A percentile compares a stretch with the other conserved stretches of the same genome.
Conservation (phyloP, 345 rosid species). For the Melaleuca quinquenervia region DNA sequence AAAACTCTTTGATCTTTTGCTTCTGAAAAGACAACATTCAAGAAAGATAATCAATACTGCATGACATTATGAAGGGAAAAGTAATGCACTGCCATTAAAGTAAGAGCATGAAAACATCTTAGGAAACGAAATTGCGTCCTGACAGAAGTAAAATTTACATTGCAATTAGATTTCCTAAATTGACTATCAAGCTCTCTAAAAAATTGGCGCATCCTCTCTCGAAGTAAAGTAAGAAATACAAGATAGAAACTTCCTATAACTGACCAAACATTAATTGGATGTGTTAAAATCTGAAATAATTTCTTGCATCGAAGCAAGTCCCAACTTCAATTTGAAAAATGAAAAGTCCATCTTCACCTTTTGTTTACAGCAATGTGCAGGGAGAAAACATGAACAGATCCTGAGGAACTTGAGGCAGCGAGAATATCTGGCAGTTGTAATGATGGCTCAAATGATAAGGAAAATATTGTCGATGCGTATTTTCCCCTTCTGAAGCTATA, state of each 20-base stretch:
- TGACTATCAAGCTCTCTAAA: neutral
- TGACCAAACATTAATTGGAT: neutral
- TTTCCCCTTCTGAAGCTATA: slow-evolving; percentile 89
- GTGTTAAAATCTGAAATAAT: neutral
- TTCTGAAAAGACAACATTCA: slow-evolving; percentile 18
- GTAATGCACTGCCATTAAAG: neutral
- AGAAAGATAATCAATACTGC: neutral
- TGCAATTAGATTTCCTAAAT: neutral
- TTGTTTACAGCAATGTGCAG: slow-evolving; percentile 48
- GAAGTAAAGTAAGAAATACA: neutral
- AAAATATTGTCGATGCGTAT: slow-evolving; percentile 73
- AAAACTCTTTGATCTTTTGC: slow-evolving; percentile 53
- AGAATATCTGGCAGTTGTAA: slow-evolving; percentile 62
- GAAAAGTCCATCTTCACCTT: slow-evolving; percentile 31
- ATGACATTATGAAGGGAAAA: neutral
- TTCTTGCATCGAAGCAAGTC: neutral
- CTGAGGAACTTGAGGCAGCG: slow-evolving; percentile 77
- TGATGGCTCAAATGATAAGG: slow-evolving; percentile 85
- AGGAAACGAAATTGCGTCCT: neutral
- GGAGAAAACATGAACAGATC: slow-evolving; percentile 74
- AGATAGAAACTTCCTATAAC: neutral
- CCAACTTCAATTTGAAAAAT: neutral
- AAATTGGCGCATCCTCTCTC: neutral
- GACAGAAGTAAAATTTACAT: neutral
- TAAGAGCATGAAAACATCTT: neutral